A percentile compares a stretch with the other conserved stretches of the same genome.
Evolutionary conservation across 495 filamentous ascomycete species (phyloP).

Genomic region (Tuber microsphaerosporum): DNA sequence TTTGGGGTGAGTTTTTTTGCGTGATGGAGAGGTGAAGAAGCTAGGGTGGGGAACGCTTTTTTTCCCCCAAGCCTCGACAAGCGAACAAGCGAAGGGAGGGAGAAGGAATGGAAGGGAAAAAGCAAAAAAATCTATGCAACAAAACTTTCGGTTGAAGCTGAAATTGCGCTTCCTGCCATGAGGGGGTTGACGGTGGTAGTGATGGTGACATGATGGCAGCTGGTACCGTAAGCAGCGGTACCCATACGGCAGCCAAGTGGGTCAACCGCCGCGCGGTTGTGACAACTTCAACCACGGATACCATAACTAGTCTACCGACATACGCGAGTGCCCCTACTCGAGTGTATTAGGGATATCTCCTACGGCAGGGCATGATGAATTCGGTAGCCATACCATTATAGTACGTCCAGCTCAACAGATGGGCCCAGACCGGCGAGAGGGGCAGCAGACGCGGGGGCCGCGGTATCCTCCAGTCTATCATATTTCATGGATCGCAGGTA

Average conservation of each 20-base stretch:
- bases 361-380: background rate
- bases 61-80: background rate
- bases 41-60: background rate
- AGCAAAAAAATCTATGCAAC: background rate
- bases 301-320: slow-evolving; percentile 6
- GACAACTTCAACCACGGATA: background rate
- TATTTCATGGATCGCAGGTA: background rate
- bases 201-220: background rate
- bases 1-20: background rate
- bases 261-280: slow-evolving; percentile 32
- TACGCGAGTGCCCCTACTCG: slow-evolving; percentile 5
- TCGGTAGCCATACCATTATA: background rate
- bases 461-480: background rate
- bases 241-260: background rate
- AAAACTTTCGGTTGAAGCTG: slow-evolving; percentile 16
- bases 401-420: background rate
- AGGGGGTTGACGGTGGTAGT: background rate
- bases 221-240: slow-evolving; percentile 2
- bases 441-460: background rate
- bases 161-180: background rate
- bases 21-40: background rate
- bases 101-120: background rate
- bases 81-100: background rate
- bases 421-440: background rate
- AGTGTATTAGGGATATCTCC: background rate